Percentiles rank a stretch among this genome's conserved stretches.
Evolutionary conservation across 225 moss, liverwort and hornwort genomes (phyloP).

Genomic region (Asterella californica): DNA sequence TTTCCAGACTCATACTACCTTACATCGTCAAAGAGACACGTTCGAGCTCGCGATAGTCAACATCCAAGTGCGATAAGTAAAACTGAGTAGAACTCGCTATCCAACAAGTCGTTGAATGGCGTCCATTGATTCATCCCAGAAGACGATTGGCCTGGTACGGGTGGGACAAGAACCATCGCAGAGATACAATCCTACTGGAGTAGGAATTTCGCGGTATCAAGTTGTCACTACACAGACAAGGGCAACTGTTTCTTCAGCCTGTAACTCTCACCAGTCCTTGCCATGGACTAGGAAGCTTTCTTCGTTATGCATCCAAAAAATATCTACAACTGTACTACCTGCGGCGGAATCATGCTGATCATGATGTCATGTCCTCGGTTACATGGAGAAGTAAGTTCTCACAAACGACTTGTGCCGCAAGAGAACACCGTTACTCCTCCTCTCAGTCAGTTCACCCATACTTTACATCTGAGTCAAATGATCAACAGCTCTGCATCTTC

Average conservation of each 20-base stretch:
- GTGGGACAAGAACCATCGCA: not conserved
- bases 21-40: too few species aligned
- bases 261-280: not conserved
- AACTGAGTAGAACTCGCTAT: not conserved
- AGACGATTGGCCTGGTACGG: not conserved
- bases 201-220: not conserved
- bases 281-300: not conserved
- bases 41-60: too few species aligned
- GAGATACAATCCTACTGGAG: not conserved
- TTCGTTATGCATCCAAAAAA: not conserved
- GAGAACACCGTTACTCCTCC: not conserved
- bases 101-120: not conserved
- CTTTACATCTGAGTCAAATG: not conserved
- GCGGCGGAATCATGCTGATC: not conserved
- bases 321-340: conserved; percentile 4
- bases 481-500: not conserved
- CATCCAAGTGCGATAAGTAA: too few species aligned
- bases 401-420: not conserved
- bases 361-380: not conserved
- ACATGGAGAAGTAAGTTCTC: too few species aligned
- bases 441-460: not conserved
- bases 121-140: not conserved
- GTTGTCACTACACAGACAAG: not conserved
- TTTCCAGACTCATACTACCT: too few species aligned
- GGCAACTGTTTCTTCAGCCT: not conserved